These are phyloP conservation scores for Sphaceloma murrayae DNA, from an alignment of 2,329 filamentous ascomycete species.

Conservation along the genomic window DNA sequence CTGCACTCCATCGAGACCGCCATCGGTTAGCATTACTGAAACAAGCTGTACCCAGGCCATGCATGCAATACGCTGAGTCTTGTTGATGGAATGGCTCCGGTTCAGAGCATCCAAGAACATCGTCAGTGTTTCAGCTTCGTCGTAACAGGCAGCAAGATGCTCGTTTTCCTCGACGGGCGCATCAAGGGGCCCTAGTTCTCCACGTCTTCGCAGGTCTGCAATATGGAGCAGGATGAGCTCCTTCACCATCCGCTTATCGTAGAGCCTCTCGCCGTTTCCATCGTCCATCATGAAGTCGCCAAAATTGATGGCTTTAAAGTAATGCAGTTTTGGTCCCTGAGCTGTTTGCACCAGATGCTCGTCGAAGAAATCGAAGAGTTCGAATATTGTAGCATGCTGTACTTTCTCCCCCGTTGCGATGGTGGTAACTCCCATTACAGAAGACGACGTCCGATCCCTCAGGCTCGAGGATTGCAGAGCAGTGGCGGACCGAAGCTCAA, in stretches of 20 bases:
- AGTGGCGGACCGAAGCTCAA: constrained; percentile 71
- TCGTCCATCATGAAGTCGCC: constrained; percentile 53
- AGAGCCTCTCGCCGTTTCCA: constrained; percentile 43
- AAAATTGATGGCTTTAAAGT: constrained; percentile 59
- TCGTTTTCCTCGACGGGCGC: constrained; percentile 25
- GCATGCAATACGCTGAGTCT: constrained; percentile 56
- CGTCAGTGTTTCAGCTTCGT: constrained; percentile 52
- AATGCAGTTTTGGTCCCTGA: constrained; percentile 42
- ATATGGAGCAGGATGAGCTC: constrained; percentile 65
- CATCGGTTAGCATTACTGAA: constrained; percentile 71
- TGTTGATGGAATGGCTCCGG: constrained; percentile 48
- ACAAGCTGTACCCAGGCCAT: constrained; percentile 77
- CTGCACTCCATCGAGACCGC: constrained; percentile 63
- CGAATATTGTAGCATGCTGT: constrained; percentile 69
- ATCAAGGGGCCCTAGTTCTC: constrained; percentile 25
- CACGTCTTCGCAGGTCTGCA: constrained; percentile 47
- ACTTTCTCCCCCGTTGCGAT: constrained; percentile 57
- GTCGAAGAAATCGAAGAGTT: constrained; percentile 85
- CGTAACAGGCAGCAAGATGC: constrained; percentile 36
- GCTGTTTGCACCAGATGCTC: constrained; percentile 45
- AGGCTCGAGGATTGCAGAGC: constrained; percentile 54
- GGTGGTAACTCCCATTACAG: constrained; percentile 67
- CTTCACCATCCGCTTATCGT: constrained; percentile 57
- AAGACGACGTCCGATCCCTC: constrained; percentile 41
- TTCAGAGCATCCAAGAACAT: constrained; percentile 56